These are phyloP conservation scores for Mortierella sp. DNA, from an alignment of 371 early-diverging fungal genomes.

Conservation along the genomic window DNA sequence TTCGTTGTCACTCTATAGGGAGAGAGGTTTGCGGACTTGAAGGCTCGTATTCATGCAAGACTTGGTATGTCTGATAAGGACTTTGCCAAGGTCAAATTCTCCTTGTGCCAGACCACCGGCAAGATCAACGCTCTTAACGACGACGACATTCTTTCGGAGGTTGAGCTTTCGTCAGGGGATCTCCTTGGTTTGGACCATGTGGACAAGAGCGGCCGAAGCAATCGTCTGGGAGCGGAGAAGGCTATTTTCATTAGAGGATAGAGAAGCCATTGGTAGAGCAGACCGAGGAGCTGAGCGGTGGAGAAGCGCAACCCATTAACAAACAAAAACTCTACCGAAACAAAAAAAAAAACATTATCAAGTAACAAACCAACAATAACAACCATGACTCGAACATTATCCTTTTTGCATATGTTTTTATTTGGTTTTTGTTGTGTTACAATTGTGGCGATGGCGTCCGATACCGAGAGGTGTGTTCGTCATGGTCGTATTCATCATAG, in stretches of 20 bases:
- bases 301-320: neutral
- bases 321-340: neutral
- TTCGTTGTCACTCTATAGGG: slow-evolving; percentile 55
- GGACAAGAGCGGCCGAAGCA: slow-evolving; percentile 73
- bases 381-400: neutral
- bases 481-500: neutral
- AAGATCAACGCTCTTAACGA: slow-evolving; percentile 32
- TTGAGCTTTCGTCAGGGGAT: slow-evolving; percentile 66
- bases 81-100: slow-evolving; percentile 82
- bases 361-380: neutral
- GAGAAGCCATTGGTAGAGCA: neutral
- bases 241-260: slow-evolving; percentile 78
- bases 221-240: slow-evolving; percentile 68
- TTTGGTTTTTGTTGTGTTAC: neutral
- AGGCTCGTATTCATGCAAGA: slow-evolving; percentile 77
- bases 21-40: slow-evolving; percentile 78
- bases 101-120: slow-evolving; percentile 46
- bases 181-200: slow-evolving; percentile 84
- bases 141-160: slow-evolving; percentile 67
- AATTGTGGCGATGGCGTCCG: neutral
- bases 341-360: neutral
- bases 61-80: slow-evolving; percentile 91
- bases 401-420: neutral
- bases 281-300: neutral
- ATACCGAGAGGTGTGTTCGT: neutral